phyloP scores from a whole-genome alignment of 345 rosid genomes.

The Eucalyptus viminalis region DNA sequence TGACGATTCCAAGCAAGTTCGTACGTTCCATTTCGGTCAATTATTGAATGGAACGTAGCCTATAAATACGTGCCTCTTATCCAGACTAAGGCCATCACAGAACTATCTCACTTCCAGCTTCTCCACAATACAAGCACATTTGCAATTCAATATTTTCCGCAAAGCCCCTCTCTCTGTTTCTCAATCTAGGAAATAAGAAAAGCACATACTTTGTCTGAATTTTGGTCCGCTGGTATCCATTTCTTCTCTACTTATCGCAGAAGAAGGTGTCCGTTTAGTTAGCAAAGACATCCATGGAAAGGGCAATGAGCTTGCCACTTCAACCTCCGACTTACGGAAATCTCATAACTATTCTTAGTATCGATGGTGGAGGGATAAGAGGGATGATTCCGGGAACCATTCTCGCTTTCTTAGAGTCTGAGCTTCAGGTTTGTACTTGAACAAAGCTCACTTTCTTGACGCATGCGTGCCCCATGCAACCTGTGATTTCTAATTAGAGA shows the following conservation, averaged over 20 bases:
- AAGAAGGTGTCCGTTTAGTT: not conserved
- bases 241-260: not conserved
- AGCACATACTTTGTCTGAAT: not conserved
- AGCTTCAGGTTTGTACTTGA: constrained; percentile 9
- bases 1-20: not conserved
- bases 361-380: constrained; percentile 39
- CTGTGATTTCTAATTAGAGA: not conserved
- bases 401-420: constrained; percentile 14
- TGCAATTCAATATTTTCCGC: not conserved
- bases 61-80: not conserved
- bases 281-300: not conserved
- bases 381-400: constrained; percentile 27
- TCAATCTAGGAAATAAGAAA: not conserved
- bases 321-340: constrained; percentile 16
- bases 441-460: not conserved
- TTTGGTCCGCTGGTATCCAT: not conserved
- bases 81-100: not conserved
- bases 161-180: not conserved
- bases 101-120: not conserved
- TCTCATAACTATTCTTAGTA: constrained; percentile 22
- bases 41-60: not conserved
- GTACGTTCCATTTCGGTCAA: not conserved
- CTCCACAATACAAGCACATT: not conserved
- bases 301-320: not conserved
- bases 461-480: not conserved